Base-by-base conservation (phyloP, 2,329 filamentous ascomycete genomes). In the Botrytis squamosa region DNA sequence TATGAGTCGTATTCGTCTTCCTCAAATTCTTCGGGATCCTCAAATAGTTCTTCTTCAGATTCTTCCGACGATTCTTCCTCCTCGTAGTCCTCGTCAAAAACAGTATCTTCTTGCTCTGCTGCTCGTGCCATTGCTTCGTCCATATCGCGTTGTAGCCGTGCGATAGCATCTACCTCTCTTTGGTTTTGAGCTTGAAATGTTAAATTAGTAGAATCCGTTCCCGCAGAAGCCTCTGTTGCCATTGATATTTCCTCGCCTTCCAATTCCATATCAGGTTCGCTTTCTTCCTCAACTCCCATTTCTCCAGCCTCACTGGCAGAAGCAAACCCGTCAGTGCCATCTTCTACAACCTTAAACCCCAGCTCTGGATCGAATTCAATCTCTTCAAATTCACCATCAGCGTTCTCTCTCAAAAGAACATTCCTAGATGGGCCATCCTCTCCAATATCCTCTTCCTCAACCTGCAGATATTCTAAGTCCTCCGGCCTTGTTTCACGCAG, bases 301-400 rank as follows among this genome's bases (percentile, higher is more conserved):
- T 40, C 62, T 20, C 76, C 62, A 1, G 18, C 46, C 33, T 60
- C 55, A 6, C 44, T 42, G 2, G 49, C 70, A 29, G 67, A 55
- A 38, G 33, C 49, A 55, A 25, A 60, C 22, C 59, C 80, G 25
- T 62, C 46, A 46, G 57, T 68, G 62, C 81, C 80, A 25, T 81
- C 79, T 42, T 82, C 80, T 29, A 77, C 75, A 16, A 80, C 76
- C 68, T 81, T 79, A 9, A 82, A 78, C 8, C 76, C 75, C 6
- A 80, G 70, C 33, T 76, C 75, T 4, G 78, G 77, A 72, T 80
- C 77, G 63, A 79, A 78, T 65, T 87, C 85, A 20, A 93, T 84
- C 79, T 93, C 90, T 80, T 93, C 90, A 5, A 90, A 83, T 12
- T 84, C 81, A 4, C 91, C 91, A 73, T 87, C 83, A 22, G 86